Conservation (phyloP, 192 early-diverging fungal genomes). For the Gorgonomyces haynaldii region DNA sequence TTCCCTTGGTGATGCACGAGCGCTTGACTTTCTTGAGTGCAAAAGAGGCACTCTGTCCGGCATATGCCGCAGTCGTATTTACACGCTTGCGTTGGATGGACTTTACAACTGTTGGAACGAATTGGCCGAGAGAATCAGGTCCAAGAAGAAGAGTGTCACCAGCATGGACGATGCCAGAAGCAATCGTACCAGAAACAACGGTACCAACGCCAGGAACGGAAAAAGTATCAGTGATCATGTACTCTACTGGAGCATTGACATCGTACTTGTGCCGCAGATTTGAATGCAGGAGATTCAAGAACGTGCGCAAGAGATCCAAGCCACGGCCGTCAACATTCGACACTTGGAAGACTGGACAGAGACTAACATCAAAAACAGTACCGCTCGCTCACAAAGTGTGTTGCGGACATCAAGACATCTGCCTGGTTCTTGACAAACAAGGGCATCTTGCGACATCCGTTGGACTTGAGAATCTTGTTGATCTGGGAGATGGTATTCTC, state of each 20-base stretch:
- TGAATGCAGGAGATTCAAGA: constrained; percentile 70
- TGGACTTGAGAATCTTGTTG: constrained; percentile 69
- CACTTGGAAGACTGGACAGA: constrained; percentile 92
- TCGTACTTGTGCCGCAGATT: constrained; percentile 51
- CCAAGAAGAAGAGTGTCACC: constrained; percentile 77
- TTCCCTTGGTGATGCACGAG: constrained; percentile 68
- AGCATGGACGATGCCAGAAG: constrained; percentile 58
- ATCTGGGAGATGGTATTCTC: constrained; percentile 75
- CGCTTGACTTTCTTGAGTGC: constrained; percentile 77
- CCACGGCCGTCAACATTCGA: constrained; percentile 81
- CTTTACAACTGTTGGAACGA: constrained; percentile 64
- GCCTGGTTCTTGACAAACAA: constrained; percentile 64
- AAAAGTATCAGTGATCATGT: constrained; percentile 83
- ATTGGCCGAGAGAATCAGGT: constrained; percentile 74
- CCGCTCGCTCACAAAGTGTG: constrained; percentile 72
- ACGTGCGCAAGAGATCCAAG: constrained; percentile 59
- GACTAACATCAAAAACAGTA: constrained; percentile 24
- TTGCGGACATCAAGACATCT: constrained; percentile 68
- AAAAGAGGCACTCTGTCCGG: constrained; percentile 77
- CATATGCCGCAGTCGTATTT: constrained; percentile 57
- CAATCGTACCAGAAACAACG: constrained; percentile 74
- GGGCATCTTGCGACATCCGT: constrained; percentile 85
- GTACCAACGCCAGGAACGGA: constrained; percentile 85
- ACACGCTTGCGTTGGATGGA: constrained; percentile 83
- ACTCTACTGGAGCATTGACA: constrained; percentile 49